Percentiles rank a stretch among this genome's conserved stretches.
Evolutionary conservation across 441 rosid genomes (phyloP).

Genomic region (Kokia cookei): DNA sequence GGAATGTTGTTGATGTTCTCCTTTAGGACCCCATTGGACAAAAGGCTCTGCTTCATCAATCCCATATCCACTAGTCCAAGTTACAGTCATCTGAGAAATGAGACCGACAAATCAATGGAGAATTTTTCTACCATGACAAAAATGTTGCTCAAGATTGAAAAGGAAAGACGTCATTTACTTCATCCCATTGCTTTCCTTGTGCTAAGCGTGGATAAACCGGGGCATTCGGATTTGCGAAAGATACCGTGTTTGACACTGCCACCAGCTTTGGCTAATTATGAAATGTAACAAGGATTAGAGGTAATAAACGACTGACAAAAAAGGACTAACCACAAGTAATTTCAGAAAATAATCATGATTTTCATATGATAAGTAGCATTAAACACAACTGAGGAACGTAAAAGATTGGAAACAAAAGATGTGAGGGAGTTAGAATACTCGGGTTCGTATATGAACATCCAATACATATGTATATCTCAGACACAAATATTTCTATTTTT

Average conservation of each 20-base stretch:
- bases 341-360: not conserved
- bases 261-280: constrained; percentile 63
- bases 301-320: not conserved
- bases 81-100: constrained; percentile 69
- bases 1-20: constrained; percentile 38
- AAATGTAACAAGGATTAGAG: not conserved
- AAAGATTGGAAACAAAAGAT: not conserved
- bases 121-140: not conserved
- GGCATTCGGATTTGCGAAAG: constrained; percentile 66
- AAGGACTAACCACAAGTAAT: not conserved
- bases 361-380: not conserved
- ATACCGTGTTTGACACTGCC: constrained; percentile 54
- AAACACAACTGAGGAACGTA: not conserved
- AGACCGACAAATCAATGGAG: not conserved
- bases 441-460: too few relatives aligned
- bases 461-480: too few relatives aligned
- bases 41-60: constrained; percentile 59
- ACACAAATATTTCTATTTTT: too few relatives aligned
- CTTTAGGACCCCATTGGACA: constrained; percentile 71
- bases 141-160: not conserved
- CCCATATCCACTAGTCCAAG: constrained; percentile 92
- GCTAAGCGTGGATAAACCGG: constrained; percentile 81
- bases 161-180: constrained; percentile 31
- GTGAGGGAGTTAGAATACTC: not conserved
- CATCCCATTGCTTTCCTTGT: constrained; percentile 76